phyloP scores from a whole-genome alignment of 2,329 filamentous ascomycete species.

The Plenodomus biglobosus region DNA sequence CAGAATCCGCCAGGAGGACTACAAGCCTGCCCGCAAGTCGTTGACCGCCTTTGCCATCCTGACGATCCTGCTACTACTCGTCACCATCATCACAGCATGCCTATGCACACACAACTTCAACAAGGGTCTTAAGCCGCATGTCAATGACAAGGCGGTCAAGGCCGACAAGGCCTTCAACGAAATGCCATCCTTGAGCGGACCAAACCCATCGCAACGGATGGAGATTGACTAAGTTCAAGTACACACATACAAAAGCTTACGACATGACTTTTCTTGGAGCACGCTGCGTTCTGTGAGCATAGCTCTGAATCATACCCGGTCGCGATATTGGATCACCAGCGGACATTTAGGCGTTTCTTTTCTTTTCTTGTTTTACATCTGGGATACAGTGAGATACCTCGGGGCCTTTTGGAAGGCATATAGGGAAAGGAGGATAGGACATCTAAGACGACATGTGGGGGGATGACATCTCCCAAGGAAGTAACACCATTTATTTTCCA shows the following conservation, averaged over 20 bases:
- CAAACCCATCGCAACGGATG: slow-evolving; percentile 48
- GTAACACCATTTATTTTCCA: slow-evolving; percentile 1
- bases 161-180: slow-evolving; percentile 55
- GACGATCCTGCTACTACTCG: slow-evolving; percentile 82
- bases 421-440: background rate
- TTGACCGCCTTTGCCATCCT: slow-evolving; percentile 93
- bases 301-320: slow-evolving; percentile 25
- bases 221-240: slow-evolving; percentile 40
- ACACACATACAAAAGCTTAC: slow-evolving; percentile 19
- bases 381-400: background rate
- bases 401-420: background rate
- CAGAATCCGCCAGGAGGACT: slow-evolving; percentile 54
- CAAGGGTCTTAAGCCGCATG: slow-evolving; percentile 83
- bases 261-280: slow-evolving; percentile 24
- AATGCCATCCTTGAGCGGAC: slow-evolving; percentile 52
- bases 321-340: slow-evolving; percentile 23
- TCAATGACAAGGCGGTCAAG: slow-evolving; percentile 61
- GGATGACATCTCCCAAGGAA: background rate
- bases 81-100: slow-evolving; percentile 84
- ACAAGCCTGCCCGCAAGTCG: slow-evolving; percentile 77
- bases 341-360: slow-evolving; percentile 12
- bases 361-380: slow-evolving; percentile 3
- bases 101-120: slow-evolving; percentile 90
- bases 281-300: slow-evolving; percentile 32
- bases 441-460: background rate